Evolutionary conservation across 768 basidiomycete genomes (phyloP).

Genomic region (Filobasidium floriforme): DNA sequence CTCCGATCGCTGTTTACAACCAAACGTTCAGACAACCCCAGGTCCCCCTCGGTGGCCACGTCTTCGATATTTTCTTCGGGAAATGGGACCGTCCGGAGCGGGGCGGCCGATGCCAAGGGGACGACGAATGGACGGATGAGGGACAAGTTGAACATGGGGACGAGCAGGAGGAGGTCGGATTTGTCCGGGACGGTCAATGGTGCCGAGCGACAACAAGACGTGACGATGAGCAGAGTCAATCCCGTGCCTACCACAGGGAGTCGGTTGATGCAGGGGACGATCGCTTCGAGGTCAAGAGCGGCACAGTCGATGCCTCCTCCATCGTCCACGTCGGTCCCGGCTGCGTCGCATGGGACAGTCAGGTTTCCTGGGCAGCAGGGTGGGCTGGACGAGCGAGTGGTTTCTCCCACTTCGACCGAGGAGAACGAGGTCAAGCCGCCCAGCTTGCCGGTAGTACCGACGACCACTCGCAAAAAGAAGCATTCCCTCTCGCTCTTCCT

Average conservation of each 20-base stretch:
- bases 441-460: neutral
- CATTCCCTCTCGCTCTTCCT: slow-evolving; percentile 2
- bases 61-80: neutral
- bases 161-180: neutral
- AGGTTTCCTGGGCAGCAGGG: neutral
- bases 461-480: slow-evolving; percentile 2
- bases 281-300: slow-evolving; percentile 1
- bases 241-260: neutral
- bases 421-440: neutral
- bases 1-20: neutral
- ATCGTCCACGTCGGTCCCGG: neutral
- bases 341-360: neutral
- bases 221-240: neutral
- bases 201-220: neutral
- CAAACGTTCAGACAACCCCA: neutral
- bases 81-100: neutral
- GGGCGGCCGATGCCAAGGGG: neutral
- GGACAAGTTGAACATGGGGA: neutral
- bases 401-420: neutral
- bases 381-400: neutral
- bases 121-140: neutral
- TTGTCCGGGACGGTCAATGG: neutral
- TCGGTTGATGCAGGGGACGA: neutral
- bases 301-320: neutral
- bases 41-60: neutral